These are phyloP conservation scores for Acer negundo DNA, from an alignment of 345 rosid species.

Conservation along the genomic window DNA sequence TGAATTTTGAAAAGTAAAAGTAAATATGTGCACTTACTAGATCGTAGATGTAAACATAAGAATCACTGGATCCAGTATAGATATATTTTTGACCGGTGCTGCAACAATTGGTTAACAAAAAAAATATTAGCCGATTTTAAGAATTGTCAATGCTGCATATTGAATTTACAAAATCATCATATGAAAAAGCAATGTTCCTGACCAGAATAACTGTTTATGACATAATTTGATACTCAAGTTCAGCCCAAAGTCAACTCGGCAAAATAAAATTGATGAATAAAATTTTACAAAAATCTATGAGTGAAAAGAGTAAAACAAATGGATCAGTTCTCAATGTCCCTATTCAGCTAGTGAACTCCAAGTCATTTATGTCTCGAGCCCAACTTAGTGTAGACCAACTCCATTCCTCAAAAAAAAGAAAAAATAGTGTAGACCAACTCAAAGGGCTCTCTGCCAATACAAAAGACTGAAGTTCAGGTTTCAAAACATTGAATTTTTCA, in stretches of 20 bases:
- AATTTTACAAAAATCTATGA: not conserved
- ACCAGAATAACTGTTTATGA: not conserved
- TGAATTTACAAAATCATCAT: not conserved
- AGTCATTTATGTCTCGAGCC: not conserved
- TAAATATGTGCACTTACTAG: slow-evolving; percentile 37
- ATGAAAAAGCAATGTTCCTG: not conserved
- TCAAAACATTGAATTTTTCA: too few species aligned
- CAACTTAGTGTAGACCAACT: not conserved
- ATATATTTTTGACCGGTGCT: slow-evolving; percentile 76
- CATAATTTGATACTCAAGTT: slow-evolving; percentile 15
- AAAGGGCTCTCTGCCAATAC: not conserved
- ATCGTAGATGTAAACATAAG: slow-evolving; percentile 55
- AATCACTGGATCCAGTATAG: slow-evolving; percentile 63
- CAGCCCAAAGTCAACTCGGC: not conserved
- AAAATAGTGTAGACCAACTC: not conserved
- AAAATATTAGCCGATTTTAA: not conserved
- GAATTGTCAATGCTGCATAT: not conserved
- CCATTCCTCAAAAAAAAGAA: too few species aligned
- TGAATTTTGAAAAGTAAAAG: not conserved
- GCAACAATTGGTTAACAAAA: slow-evolving; percentile 29
- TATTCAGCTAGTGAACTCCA: not conserved
- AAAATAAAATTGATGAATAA: not conserved
- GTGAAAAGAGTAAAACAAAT: not conserved
- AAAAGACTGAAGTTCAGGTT: not conserved
- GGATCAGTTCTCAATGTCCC: not conserved